Evolutionary conservation across 2,329 filamentous ascomycete species (phyloP).

Genomic region (Aspergillus sclerotialis): DNA sequence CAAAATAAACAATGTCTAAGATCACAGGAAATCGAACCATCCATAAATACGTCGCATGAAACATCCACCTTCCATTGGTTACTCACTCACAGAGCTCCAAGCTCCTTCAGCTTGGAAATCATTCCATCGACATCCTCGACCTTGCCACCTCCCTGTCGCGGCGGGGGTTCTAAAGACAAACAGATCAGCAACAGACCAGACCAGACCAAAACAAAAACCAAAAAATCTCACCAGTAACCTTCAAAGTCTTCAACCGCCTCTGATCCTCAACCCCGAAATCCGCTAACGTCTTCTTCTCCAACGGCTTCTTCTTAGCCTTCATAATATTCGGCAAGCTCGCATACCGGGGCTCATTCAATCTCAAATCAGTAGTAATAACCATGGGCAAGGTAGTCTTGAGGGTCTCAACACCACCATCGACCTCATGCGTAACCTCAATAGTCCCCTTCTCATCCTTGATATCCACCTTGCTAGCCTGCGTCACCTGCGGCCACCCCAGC

Average conservation of each 20-base stretch:
- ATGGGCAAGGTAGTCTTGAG: constrained; percentile 78
- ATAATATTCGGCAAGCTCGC: constrained; percentile 97
- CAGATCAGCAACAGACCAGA: constrained; percentile 4
- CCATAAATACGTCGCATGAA: too few relatives aligned
- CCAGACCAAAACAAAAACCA: constrained; percentile 3
- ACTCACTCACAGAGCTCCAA: constrained; percentile 68
- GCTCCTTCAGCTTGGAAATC: constrained; percentile 87
- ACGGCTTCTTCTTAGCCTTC: constrained; percentile 99
- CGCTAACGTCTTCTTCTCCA: constrained; percentile 81
- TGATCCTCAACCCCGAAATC: constrained; percentile 73
- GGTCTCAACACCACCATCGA: constrained; percentile 92
- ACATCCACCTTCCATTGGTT: too few relatives aligned
- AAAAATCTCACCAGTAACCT: constrained; percentile 65
- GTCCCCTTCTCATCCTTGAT: constrained; percentile 61
- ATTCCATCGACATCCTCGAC: constrained; percentile 96
- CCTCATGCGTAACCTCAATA: constrained; percentile 78
- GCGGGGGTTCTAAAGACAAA: constrained; percentile 61
- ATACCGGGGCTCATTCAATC: constrained; percentile 91
- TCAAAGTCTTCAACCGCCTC: constrained; percentile 77
- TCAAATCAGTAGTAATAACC: constrained; percentile 89
- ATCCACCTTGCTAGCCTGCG: constrained; percentile 78
- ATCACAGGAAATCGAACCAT: too few relatives aligned
- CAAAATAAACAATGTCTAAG: too few relatives aligned
- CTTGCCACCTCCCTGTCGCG: constrained; percentile 89
- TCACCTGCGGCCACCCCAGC: constrained; percentile 88